Evolutionary conservation across 805 yeast genomes (phyloP).

Genomic region (Yarrowia sp.): DNA sequence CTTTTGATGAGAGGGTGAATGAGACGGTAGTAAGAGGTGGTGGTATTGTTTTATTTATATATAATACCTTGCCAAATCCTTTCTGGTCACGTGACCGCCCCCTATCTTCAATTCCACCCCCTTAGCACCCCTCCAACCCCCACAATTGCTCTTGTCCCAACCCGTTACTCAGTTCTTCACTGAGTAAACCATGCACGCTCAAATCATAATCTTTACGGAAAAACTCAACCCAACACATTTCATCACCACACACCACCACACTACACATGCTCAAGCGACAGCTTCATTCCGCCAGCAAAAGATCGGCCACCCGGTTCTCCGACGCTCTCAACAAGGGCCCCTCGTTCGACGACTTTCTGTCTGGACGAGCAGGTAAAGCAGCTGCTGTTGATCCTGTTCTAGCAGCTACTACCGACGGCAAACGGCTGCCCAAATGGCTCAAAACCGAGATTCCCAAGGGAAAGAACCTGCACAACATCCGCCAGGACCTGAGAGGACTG

Average conservation of each 20-base stretch:
- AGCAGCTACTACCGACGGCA: slow-evolving; percentile 39
- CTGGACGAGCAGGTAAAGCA: slow-evolving; percentile 69
- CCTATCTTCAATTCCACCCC: neutral
- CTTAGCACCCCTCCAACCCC: neutral
- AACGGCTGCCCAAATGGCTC: slow-evolving; percentile 85
- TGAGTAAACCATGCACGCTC: slow-evolving; percentile 19
- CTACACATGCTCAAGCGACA: slow-evolving; percentile 24
- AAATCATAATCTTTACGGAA: slow-evolving; percentile 16
- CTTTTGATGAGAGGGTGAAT: neutral
- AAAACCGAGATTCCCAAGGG: slow-evolving; percentile 98
- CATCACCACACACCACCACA: neutral
- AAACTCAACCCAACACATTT: slow-evolving; percentile 5
- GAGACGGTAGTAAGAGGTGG: neutral
- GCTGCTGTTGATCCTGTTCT: slow-evolving; percentile 60
- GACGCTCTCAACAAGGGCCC: slow-evolving; percentile 82
- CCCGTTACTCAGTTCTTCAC: slow-evolving; percentile 20
- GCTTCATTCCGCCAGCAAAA: slow-evolving; percentile 21
- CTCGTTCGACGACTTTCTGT: slow-evolving; percentile 84
- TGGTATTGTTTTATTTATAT: no score
- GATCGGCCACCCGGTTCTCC: slow-evolving; percentile 52
- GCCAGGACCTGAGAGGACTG: slow-evolving; percentile 82
- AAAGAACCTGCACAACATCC: slow-evolving; percentile 70
- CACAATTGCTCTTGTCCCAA: neutral
- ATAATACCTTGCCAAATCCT: no score
- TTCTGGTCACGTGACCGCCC: neutral